phyloP scores from a whole-genome alignment of 139 green algal species.

The Trebouxia sp. region DNA sequence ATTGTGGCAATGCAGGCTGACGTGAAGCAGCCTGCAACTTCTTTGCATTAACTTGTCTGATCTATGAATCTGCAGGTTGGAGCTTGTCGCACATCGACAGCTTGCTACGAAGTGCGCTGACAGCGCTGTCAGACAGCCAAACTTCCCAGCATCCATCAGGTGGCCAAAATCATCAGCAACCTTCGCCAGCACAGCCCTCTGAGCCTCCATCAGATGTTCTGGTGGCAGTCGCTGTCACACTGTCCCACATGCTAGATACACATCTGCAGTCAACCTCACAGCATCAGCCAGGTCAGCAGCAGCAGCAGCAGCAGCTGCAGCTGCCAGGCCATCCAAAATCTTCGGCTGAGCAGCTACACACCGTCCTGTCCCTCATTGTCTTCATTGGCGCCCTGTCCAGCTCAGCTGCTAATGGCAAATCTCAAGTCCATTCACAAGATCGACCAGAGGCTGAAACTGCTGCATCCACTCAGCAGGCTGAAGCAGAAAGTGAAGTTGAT shows the following conservation, averaged over 20 bases:
- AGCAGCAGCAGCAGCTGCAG: not conserved
- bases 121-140: not conserved
- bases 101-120: not conserved
- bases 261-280: not conserved
- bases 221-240: not conserved
- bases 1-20: no score
- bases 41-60: not conserved
- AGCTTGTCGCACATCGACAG: not conserved
- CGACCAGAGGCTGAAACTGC: not conserved
- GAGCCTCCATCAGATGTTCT: not conserved
- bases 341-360: no score
- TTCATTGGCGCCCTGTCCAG: not conserved
- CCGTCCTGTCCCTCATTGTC: not conserved
- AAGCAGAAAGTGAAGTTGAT: no score
- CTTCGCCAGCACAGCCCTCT: not conserved
- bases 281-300: not conserved
- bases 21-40: not conserved
- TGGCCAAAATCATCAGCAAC: not conserved
- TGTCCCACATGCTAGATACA: constrained; percentile 6
- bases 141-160: not conserved
- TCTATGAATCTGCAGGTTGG: not conserved
- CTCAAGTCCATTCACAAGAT: not conserved
- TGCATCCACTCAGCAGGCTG: not conserved
- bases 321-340: no score
- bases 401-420: not conserved